These are phyloP conservation scores for Ophiostoma perfectum DNA, from an alignment of 2,329 filamentous ascomycete species.

Conservation along the genomic window DNA sequence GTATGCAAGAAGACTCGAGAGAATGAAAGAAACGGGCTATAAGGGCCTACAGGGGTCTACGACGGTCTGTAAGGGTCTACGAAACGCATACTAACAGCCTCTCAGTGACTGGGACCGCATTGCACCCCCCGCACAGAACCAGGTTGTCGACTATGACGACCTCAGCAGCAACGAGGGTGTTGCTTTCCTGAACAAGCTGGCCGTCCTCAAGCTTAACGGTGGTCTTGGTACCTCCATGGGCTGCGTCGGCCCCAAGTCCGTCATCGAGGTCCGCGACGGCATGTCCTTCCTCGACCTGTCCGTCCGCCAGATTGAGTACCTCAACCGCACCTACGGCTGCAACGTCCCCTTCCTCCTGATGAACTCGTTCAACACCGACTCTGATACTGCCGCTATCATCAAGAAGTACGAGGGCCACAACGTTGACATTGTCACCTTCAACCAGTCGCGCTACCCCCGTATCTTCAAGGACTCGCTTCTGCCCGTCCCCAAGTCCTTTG, in stretches of 20 bases:
- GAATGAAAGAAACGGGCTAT: too few relatives aligned
- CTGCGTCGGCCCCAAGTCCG: constrained; percentile 97
- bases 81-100: constrained; percentile 26
- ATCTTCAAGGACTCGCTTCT: constrained; percentile 97
- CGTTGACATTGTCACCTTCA: constrained; percentile 99
- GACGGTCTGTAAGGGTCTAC: too few relatives aligned
- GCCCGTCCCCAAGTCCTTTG: constrained; percentile 82
- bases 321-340: constrained; percentile 95
- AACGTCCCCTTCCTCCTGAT: constrained; percentile 98
- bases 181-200: constrained; percentile 92
- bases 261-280: constrained; percentile 98
- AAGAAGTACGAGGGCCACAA: constrained; percentile 99
- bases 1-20: constrained; percentile 30
- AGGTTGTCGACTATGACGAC: constrained; percentile 92
- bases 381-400: constrained; percentile 97
- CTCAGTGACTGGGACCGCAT: constrained; percentile 92
- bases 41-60: too few relatives aligned
- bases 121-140: constrained; percentile 81
- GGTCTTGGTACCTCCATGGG: constrained; percentile 99
- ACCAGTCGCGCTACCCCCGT: constrained; percentile 97
- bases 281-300: constrained; percentile 99
- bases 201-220: constrained; percentile 98
- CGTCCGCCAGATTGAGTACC: constrained; percentile 96
- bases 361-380: constrained; percentile 99
- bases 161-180: constrained; percentile 86